phyloP scores from a whole-genome alignment of 2,329 filamentous ascomycete genomes.

The Xylariomycetidae sp. region DNA sequence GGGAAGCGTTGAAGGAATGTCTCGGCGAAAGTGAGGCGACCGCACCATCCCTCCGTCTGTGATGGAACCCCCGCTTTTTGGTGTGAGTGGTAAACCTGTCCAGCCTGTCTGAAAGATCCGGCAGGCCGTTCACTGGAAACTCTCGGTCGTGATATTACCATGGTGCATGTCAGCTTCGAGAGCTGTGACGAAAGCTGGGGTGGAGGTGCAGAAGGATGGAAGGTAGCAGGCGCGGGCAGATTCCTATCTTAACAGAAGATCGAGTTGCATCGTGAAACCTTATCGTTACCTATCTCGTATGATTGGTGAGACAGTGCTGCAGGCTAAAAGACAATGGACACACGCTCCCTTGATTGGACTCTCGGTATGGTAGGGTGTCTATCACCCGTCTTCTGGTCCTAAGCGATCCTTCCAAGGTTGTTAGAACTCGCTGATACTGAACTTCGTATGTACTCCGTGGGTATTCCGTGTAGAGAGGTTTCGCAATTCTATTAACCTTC shows the following conservation, averaged over 20 bases:
- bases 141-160: slow-evolving; percentile 8
- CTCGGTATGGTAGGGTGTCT: too few relatives aligned
- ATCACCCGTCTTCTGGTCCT: too few relatives aligned
- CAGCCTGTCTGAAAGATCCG: not conserved
- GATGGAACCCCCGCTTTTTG: not conserved
- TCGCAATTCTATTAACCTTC: too few relatives aligned
- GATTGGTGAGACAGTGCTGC: slow-evolving; percentile 2
- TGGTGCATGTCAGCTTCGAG: slow-evolving; percentile 3
- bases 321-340: slow-evolving; percentile 6
- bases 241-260: slow-evolving; percentile 15
- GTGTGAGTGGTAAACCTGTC: not conserved
- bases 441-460: too few relatives aligned
- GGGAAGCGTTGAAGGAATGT: slow-evolving; percentile 5
- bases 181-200: slow-evolving; percentile 2
- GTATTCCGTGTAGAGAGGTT: too few relatives aligned
- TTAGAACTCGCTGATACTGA: too few relatives aligned
- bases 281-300: too few relatives aligned
- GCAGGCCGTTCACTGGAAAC: not conserved
- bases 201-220: slow-evolving; percentile 1
- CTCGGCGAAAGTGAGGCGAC: not conserved
- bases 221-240: slow-evolving; percentile 1
- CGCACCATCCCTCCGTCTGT: not conserved
- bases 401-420: too few relatives aligned
- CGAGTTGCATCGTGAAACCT: too few relatives aligned
- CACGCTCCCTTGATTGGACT: too few relatives aligned